phyloP scores from a whole-genome alignment of 352 stramenopile species.

The Hyaloperonospora arabidopsidis region DNA sequence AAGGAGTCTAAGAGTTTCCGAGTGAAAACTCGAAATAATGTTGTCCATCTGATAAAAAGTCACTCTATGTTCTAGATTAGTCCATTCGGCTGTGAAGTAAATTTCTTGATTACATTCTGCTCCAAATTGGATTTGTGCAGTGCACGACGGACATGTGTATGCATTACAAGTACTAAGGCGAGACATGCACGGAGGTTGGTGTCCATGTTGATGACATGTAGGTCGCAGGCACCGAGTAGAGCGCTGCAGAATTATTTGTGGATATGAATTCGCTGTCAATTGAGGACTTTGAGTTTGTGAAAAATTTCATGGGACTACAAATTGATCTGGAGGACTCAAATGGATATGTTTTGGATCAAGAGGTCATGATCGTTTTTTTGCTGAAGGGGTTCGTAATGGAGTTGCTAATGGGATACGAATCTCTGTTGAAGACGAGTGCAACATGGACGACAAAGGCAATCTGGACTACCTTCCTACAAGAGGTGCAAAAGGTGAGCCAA shows the following conservation, averaged over 20 bases:
- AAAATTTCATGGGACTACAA: slow-evolving; percentile 24
- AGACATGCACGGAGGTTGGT: slow-evolving; percentile 5
- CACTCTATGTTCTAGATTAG: slow-evolving; percentile 8
- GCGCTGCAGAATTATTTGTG: slow-evolving; percentile 8
- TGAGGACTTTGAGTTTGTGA: slow-evolving; percentile 23
- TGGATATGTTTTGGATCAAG: slow-evolving; percentile 23
- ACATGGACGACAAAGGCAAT: slow-evolving; percentile 1
- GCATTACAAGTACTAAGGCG: slow-evolving; percentile 6
- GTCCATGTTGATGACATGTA: slow-evolving; percentile 19
- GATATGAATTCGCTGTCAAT: slow-evolving; percentile 13
- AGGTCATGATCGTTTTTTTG: slow-evolving; percentile 16
- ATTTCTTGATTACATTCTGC: slow-evolving; percentile 12
- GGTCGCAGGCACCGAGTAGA: slow-evolving; percentile 8
- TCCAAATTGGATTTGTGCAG: slow-evolving; percentile 12
- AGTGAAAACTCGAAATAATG: not conserved
- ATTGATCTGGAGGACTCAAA: slow-evolving; percentile 8
- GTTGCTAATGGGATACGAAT: slow-evolving; percentile 11
- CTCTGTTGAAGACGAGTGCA: slow-evolving; percentile 9
- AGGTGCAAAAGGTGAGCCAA: slow-evolving; percentile 1
- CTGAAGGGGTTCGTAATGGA: slow-evolving; percentile 16
- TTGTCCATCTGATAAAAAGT: slow-evolving; percentile 4
- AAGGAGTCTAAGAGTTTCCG: not conserved
- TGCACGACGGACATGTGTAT: slow-evolving; percentile 26
- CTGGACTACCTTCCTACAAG: slow-evolving; percentile 8
- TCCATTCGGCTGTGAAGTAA: slow-evolving; percentile 7